Evolutionary conservation across 148 eudicot species (phyloP).

Genomic region (Silene conica): DNA sequence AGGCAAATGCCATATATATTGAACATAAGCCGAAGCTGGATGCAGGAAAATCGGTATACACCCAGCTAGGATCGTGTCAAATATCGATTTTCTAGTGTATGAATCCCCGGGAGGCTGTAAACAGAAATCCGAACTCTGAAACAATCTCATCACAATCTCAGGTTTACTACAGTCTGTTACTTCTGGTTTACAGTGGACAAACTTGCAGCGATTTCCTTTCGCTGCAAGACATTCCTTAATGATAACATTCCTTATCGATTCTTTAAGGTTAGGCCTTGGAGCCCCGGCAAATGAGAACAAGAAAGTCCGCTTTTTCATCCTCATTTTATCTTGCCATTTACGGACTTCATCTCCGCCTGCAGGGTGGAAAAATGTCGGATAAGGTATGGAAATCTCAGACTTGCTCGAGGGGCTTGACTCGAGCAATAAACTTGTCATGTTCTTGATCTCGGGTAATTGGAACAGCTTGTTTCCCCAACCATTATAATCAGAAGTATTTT

Average conservation of each 20-base stretch:
- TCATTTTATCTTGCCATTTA: conserved; percentile 59
- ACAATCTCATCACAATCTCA: conserved; percentile 38
- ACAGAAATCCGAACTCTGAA: conserved; percentile 58
- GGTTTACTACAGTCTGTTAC: conserved; percentile 29
- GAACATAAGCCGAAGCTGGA: conserved; percentile 63
- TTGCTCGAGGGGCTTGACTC: conserved; percentile 63
- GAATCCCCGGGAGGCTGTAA: conserved; percentile 88
- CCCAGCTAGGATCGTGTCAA: conserved; percentile 63
- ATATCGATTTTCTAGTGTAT: conserved; percentile 60
- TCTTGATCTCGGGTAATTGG: conserved; percentile 47
- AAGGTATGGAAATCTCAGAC: conserved; percentile 67
- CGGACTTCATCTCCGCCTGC: conserved; percentile 35
- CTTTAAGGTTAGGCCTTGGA: conserved; percentile 39
- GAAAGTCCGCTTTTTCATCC: conserved; percentile 27
- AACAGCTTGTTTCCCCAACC: conserved; percentile 68
- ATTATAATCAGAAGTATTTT: conserved; percentile 22
- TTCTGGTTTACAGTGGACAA: conserved; percentile 38
- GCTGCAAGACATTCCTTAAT: conserved; percentile 45
- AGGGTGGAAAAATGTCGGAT: conserved; percentile 83
- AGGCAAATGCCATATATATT: conserved; percentile 80
- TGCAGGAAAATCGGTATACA: conserved; percentile 72
- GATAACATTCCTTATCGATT: conserved; percentile 48
- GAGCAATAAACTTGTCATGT: conserved; percentile 58
- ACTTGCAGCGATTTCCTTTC: conserved; percentile 29
- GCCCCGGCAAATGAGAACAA: conserved; percentile 62